Percentiles rank a stretch among this genome's conserved stretches.
These are phyloP conservation scores for Claviceps paspali DNA, from an alignment of 2,329 filamentous ascomycete genomes.

Conservation along the genomic window DNA sequence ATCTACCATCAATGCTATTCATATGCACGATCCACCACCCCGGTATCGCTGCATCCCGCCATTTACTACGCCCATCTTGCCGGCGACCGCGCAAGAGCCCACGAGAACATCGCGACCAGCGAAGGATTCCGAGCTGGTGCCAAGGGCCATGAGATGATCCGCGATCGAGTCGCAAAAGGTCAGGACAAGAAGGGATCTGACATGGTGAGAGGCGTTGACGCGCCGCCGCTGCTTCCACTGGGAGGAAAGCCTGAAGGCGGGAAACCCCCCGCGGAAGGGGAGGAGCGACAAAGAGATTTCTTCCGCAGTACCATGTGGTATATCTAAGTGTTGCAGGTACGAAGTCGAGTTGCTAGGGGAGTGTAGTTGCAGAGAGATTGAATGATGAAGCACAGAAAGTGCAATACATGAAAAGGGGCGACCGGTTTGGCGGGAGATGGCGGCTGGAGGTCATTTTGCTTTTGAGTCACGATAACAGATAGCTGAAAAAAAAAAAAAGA, in stretches of 20 bases:
- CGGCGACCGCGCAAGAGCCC: constrained; percentile 60
- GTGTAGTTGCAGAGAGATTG: too few species aligned
- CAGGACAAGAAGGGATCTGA: constrained; percentile 6
- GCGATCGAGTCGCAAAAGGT: constrained; percentile 26
- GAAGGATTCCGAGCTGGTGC: constrained; percentile 28
- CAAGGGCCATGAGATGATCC: constrained; percentile 26
- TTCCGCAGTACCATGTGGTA: constrained; percentile 29
- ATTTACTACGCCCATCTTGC: constrained; percentile 95
- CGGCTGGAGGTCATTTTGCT: constrained; percentile 17
- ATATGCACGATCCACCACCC: constrained; percentile 81
- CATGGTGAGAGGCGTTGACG: constrained; percentile 11
- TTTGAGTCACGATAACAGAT: not conserved
- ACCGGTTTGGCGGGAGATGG: constrained; percentile 21
- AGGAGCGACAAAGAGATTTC: constrained; percentile 19
- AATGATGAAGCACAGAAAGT: constrained; percentile 1
- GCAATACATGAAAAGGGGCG: constrained; percentile 20
- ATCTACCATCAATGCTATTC: constrained; percentile 94
- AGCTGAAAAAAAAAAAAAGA: too few species aligned
- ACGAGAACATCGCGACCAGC: constrained; percentile 41
- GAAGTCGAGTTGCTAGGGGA: too few species aligned
- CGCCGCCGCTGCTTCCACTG: constrained; percentile 17
- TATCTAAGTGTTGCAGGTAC: constrained; percentile 16
- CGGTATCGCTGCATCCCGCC: constrained; percentile 75
- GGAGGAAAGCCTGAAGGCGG: constrained; percentile 13
- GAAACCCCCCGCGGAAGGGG: constrained; percentile 12